Base-by-base conservation (phyloP, 768 basidiomycete species). In the Boletus edulis region DNA sequence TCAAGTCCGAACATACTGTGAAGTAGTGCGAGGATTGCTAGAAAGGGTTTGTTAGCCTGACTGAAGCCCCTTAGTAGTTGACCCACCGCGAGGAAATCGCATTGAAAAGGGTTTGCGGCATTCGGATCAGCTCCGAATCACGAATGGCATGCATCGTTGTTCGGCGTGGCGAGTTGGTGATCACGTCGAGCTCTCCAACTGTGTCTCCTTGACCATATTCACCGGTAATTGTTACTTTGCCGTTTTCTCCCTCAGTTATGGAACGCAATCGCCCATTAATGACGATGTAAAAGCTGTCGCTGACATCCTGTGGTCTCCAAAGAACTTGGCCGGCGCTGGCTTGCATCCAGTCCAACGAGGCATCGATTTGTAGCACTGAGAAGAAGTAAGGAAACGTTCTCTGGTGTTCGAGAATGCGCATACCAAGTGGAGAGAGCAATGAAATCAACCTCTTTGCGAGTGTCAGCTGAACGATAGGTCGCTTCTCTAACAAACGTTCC, bases 171-270 rank as follows among this genome's bases (percentile, higher is more conserved):
- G 87, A 89, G 62, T 87, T 90, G 9, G 95, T 97, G 64, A 99
- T 98, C 49, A 97, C 97, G 68, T 98, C 97, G 13, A 99, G 79
- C 71, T 99, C 97, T 24, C 97, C 97, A 46, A 98, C 94, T 0
- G 91, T 91, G 65, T 98, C 96, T 11, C 94, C 95, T 71, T 98
- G 95, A 38, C 97, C 97, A 64, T 96, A 96, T 75, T 99, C 97
- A 9, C 86, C 91, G 3, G 89, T 78, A 46, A 98, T 94, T 11
- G 81, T 81, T 37, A 96, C 86, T 35, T 80, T 84, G 6, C 90
- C 92, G 29, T 76, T 79, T 27, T 88, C 85, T 22, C 82, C 83
- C 64, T 98, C 94, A 14, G 83, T 80, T 55, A 98, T 87, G 3
- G 94, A 91, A 57, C 97, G 85, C 17, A 99, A 75, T 62, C 97